A percentile compares a stretch with the other conserved stretches of the same genome.
Conservation (phyloP, 306 rosid species). For the Abrus pulchellus region DNA sequence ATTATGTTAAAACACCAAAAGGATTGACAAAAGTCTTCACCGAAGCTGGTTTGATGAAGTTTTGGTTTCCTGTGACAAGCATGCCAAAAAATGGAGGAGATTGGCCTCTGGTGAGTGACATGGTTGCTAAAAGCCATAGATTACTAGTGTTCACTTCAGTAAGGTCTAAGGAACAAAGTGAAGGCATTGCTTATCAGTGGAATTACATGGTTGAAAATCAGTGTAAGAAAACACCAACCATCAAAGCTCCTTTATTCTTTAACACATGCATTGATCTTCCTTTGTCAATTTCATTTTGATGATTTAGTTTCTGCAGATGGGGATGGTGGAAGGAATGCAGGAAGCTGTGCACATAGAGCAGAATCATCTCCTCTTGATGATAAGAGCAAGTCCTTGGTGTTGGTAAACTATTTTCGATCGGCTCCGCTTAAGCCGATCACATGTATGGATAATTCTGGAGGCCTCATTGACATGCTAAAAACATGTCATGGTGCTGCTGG, state of each 20-base stretch:
- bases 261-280: neutral
- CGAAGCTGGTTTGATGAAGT: constrained; percentile 64
- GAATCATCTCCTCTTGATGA: constrained; percentile 74
- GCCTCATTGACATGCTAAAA: constrained; percentile 60
- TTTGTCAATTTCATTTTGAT: neutral
- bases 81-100: constrained; percentile 74
- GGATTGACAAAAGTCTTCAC: constrained; percentile 76
- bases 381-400: constrained; percentile 71
- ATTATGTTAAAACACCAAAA: constrained; percentile 71
- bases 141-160: constrained; percentile 75
- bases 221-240: constrained; percentile 59
- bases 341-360: constrained; percentile 69
- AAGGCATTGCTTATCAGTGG: constrained; percentile 93
- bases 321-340: constrained; percentile 68
- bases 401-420: constrained; percentile 70
- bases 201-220: constrained; percentile 90
- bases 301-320: constrained; percentile 61
- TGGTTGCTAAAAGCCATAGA: constrained; percentile 80
- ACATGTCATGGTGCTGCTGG: constrained; percentile 32
- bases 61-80: constrained; percentile 70
- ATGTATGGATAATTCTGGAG: constrained; percentile 61
- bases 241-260: neutral
- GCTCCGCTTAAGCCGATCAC: constrained; percentile 59
- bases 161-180: constrained; percentile 67
- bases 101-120: constrained; percentile 78